phyloP scores from a whole-genome alignment of 2,329 filamentous ascomycete species.

The Tetracladium maxilliforme region DNA sequence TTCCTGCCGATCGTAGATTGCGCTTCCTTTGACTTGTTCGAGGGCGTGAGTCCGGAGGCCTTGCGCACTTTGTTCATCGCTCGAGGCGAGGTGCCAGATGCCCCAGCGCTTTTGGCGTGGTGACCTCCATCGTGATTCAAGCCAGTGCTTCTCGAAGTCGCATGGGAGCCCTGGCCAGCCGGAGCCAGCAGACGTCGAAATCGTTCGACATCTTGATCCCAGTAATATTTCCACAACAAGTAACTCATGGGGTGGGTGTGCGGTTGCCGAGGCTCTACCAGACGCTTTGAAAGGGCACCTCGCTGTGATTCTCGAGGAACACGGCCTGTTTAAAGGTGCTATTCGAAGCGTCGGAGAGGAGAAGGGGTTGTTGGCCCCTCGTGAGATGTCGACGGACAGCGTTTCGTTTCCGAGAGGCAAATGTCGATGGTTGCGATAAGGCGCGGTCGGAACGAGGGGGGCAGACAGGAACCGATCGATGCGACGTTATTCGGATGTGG shows the following conservation, averaged over 20 bases:
- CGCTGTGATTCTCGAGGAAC: slow-evolving; percentile 74
- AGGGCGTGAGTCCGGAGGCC: slow-evolving; percentile 30
- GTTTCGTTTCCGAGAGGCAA: no score
- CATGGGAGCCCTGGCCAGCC: slow-evolving; percentile 22
- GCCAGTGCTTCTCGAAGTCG: slow-evolving; percentile 9
- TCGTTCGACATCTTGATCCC: slow-evolving; percentile 92
- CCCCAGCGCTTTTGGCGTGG: slow-evolving; percentile 4
- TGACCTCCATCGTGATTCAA: background rate
- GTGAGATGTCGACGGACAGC: no score
- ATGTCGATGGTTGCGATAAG: no score
- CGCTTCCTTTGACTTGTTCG: slow-evolving; percentile 27
- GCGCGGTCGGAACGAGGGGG: no score
- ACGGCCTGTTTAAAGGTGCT: slow-evolving; percentile 85
- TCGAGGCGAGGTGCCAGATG: slow-evolving; percentile 31
- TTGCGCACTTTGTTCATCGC: slow-evolving; percentile 33
- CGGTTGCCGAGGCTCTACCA: slow-evolving; percentile 16
- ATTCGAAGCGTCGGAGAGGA: no score
- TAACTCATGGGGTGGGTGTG: slow-evolving; percentile 67
- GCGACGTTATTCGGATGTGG: no score
- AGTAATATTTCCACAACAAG: slow-evolving; percentile 90
- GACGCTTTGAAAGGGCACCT: slow-evolving; percentile 42
- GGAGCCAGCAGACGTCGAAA: slow-evolving; percentile 76
- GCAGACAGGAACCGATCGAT: no score
- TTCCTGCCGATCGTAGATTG: slow-evolving; percentile 29
- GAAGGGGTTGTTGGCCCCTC: no score